Conservation (phyloP, 441 rosid species). For the Eruca vesicaria region DNA sequence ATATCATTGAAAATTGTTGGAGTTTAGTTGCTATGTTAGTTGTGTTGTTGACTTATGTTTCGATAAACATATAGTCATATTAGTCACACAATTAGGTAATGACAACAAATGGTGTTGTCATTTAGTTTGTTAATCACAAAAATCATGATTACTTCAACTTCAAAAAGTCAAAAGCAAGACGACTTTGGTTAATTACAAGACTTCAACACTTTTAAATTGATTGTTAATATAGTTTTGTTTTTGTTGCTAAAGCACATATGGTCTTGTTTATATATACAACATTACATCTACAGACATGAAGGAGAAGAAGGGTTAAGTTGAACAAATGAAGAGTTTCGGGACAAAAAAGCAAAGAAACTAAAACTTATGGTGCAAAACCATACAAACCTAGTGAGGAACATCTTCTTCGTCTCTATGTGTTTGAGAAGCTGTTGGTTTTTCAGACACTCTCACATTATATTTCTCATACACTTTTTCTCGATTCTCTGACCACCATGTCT, state of each 20-base stretch:
- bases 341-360: not conserved
- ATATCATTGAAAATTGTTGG: conserved; percentile 3
- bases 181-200: not conserved
- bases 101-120: not conserved
- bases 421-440: conserved; percentile 62
- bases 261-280: conserved; percentile 27
- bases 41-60: conserved; percentile 11
- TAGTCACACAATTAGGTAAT: conserved; percentile 21
- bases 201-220: not conserved
- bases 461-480: conserved; percentile 82
- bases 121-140: not conserved
- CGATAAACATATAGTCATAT: conserved; percentile 4
- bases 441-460: conserved; percentile 78
- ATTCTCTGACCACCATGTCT: conserved; percentile 97
- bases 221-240: not conserved
- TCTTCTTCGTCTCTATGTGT: conserved; percentile 31
- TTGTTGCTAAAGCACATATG: not conserved
- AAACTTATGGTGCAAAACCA: conserved; percentile 20
- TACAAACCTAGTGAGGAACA: conserved; percentile 12
- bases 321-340: conserved; percentile 23
- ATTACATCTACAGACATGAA: conserved; percentile 21
- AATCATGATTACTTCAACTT: not conserved
- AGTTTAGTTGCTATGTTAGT: conserved; percentile 4
- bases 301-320: conserved; percentile 12
- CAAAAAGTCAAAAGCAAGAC: not conserved